These are phyloP conservation scores for Cystobasidium onofrii DNA, from an alignment of 768 basidiomycete genomes.

Conservation along the genomic window DNA sequence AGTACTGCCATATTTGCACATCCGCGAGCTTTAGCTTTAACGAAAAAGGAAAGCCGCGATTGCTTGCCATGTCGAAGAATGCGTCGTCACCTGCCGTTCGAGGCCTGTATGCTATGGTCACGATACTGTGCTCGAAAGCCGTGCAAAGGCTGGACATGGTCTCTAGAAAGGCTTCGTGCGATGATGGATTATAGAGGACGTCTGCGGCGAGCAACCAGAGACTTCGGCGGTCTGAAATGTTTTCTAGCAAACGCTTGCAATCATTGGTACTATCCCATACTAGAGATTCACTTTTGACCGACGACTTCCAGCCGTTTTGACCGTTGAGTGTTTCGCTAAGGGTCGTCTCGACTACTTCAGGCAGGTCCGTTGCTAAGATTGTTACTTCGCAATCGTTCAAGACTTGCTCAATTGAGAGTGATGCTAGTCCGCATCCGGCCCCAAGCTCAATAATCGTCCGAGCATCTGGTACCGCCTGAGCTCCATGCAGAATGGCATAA, in stretches of 20 bases:
- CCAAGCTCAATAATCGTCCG: slow-evolving; percentile 37
- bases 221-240: background rate
- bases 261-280: slow-evolving; percentile 33
- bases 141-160: slow-evolving; percentile 29
- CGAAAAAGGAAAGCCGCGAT: slow-evolving; percentile 18
- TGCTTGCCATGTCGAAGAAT: slow-evolving; percentile 33
- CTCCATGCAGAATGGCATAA: background rate
- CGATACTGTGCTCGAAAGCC: background rate
- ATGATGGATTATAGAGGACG: slow-evolving; percentile 38
- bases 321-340: slow-evolving; percentile 31
- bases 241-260: background rate
- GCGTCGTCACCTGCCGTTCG: slow-evolving; percentile 38
- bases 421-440: slow-evolving; percentile 37
- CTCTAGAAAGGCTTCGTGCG: slow-evolving; percentile 34
- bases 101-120: slow-evolving; percentile 38
- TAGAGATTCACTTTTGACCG: background rate
- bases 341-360: slow-evolving; percentile 37
- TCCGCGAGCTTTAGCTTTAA: slow-evolving; percentile 35
- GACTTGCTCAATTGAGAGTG: background rate
- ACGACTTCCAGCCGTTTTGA: background rate
- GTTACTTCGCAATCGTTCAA: background rate
- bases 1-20: slow-evolving; percentile 33
- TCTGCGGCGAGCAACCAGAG: slow-evolving; percentile 36
- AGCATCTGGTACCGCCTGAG: background rate
- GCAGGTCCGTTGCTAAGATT: slow-evolving; percentile 35